Conservation (phyloP, 768 basidiomycete species). For the Kwoniella dejecticola region DNA sequence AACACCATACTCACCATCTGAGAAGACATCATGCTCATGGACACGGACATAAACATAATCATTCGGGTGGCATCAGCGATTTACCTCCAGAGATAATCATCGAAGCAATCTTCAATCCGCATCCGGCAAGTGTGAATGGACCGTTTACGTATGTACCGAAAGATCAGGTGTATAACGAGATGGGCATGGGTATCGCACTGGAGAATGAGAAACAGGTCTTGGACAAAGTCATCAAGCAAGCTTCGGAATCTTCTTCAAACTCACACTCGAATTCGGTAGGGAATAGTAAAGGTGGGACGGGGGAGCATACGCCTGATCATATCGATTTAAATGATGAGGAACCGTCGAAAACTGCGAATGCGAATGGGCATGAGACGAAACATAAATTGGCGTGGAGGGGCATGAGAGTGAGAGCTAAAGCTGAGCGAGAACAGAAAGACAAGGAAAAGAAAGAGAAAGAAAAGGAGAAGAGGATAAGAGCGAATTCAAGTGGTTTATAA, state of each 20-base stretch:
- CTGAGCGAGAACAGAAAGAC: slow-evolving; percentile 11
- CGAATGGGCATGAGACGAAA: not conserved
- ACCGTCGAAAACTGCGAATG: not conserved
- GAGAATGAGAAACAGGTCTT: slow-evolving; percentile 15
- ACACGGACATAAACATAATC: not conserved
- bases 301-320: not conserved
- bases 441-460: slow-evolving; percentile 8
- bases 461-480: slow-evolving; percentile 3
- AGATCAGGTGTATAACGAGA: not conserved
- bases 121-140: slow-evolving; percentile 28
- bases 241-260: not conserved
- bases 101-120: slow-evolving; percentile 46
- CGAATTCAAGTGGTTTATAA: slow-evolving; percentile 6
- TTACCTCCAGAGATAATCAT: slow-evolving; percentile 40
- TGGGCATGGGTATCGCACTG: slow-evolving; percentile 3
- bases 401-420: slow-evolving; percentile 13
- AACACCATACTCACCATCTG: slow-evolving; percentile 28
- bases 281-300: not conserved
- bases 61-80: slow-evolving; percentile 24
- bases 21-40: slow-evolving; percentile 7
- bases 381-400: slow-evolving; percentile 12
- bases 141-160: slow-evolving; percentile 43
- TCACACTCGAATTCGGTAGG: not conserved
- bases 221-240: slow-evolving; percentile 16
- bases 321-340: slow-evolving; percentile 1